phyloP scores from a whole-genome alignment of 2,329 filamentous ascomycete species.

The Colletotrichum chrysophilum region DNA sequence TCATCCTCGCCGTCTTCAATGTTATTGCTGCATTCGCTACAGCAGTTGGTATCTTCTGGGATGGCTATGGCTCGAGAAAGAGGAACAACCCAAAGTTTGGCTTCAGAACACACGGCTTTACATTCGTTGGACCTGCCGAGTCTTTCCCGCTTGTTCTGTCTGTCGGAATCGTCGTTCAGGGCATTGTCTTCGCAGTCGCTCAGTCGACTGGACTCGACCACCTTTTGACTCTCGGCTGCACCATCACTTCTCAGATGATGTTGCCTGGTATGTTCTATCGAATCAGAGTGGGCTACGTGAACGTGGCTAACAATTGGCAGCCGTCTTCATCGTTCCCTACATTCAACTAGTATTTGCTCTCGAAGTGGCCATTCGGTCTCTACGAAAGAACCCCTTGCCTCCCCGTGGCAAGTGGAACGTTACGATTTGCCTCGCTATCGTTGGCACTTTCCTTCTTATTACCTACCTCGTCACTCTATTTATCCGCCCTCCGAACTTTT shows the following conservation, averaged over 20 bases:
- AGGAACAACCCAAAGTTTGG: conserved; percentile 43
- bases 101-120: conserved; percentile 45
- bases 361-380: conserved; percentile 62
- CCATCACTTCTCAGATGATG: conserved; percentile 60
- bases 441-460: conserved; percentile 55
- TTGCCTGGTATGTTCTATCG: conserved; percentile 55
- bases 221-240: conserved; percentile 58
- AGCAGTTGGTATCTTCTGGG: conserved; percentile 60
- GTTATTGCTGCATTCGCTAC: conserved; percentile 62
- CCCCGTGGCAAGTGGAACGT: conserved; percentile 65
- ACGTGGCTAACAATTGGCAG: conserved; percentile 43
- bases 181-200: conserved; percentile 59
- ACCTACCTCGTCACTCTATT: conserved; percentile 66
- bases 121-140: conserved; percentile 51
- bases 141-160: conserved; percentile 62
- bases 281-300: neutral
- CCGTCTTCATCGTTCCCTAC: conserved; percentile 70
- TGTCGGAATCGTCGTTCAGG: conserved; percentile 62
- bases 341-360: conserved; percentile 70
- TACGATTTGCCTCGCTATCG: conserved; percentile 57
- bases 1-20: conserved; percentile 67
- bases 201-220: conserved; percentile 60
- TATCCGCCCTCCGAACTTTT: conserved; percentile 61
- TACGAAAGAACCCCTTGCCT: conserved; percentile 61
- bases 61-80: conserved; percentile 54